phyloP scores from a whole-genome alignment of 2,329 filamentous ascomycete genomes.

The Colletotrichum tamarilloi region DNA sequence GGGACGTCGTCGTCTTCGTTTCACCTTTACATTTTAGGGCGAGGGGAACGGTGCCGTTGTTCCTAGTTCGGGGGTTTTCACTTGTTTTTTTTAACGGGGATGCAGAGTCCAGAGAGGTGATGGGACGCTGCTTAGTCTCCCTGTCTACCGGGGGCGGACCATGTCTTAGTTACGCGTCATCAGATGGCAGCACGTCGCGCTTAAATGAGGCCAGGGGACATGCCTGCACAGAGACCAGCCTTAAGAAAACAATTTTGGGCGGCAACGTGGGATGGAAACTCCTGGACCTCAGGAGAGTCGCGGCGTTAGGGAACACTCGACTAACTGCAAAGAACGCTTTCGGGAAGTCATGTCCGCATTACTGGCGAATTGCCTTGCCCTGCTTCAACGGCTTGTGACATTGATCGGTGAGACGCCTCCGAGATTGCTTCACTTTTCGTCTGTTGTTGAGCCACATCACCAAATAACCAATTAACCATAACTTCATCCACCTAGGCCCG shows the following conservation, averaged over 20 bases:
- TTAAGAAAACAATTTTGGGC: background rate
- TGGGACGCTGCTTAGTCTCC: background rate
- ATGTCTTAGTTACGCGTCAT: constrained; percentile 28
- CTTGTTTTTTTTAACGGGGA: background rate
- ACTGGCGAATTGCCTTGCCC: background rate
- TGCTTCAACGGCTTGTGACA: background rate
- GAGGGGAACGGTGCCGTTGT: background rate
- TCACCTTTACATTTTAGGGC: constrained; percentile 13
- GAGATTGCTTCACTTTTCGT: background rate
- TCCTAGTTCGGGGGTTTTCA: background rate
- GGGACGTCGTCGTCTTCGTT: constrained; percentile 18
- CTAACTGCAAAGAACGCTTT: background rate
- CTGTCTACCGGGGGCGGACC: background rate
- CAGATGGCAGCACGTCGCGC: constrained; percentile 16
- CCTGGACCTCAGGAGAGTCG: background rate
- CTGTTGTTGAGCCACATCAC: background rate
- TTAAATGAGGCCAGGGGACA: constrained; percentile 32
- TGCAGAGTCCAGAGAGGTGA: no score
- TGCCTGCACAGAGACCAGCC: constrained; percentile 16
- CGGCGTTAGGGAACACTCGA: background rate
- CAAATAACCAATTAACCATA: constrained; percentile 3
- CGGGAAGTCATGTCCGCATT: constrained; percentile 3
- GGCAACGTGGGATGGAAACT: background rate
- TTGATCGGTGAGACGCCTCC: background rate
- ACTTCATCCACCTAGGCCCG: background rate